phyloP scores from a whole-genome alignment of 1,139 yeast genomes.

The Yamadazyma pseudoaaseri region DNA sequence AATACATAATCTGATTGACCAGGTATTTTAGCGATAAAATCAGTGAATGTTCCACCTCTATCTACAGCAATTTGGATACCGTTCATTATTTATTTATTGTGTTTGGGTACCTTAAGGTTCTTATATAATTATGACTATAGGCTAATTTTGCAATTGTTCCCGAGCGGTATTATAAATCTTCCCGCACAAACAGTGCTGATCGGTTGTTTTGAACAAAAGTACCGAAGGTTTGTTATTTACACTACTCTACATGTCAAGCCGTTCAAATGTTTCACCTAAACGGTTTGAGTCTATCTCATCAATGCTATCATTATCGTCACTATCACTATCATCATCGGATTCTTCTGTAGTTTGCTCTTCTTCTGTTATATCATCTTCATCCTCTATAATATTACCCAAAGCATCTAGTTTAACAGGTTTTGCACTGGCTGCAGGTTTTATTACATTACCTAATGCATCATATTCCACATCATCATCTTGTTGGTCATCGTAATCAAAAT shows the following conservation, averaged over 20 bases:
- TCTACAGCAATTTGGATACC: constrained; percentile 34
- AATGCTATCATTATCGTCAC: constrained; percentile 2
- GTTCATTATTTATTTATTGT: neutral
- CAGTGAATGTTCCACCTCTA: constrained; percentile 89
- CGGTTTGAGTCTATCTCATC: no score
- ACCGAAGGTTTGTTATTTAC: no score
- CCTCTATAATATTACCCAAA: constrained; percentile 7
- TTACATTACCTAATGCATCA: constrained; percentile 17
- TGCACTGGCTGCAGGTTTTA: neutral
- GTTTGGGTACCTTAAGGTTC: neutral
- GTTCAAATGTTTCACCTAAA: no score
- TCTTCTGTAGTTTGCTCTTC: constrained; percentile 2
- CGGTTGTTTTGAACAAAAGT: constrained; percentile 2
- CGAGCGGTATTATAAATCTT: neutral
- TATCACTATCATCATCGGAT: neutral
- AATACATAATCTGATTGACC: constrained; percentile 38
- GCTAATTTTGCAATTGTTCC: constrained; percentile 1
- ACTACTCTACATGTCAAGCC: no score
- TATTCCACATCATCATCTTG: constrained; percentile 12
- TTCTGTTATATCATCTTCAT: neutral
- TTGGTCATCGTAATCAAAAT: constrained; percentile 10
- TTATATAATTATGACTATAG: constrained; percentile 1
- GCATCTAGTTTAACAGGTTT: constrained; percentile 1
- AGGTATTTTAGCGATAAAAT: constrained; percentile 59
- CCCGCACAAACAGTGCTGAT: no score